Base-by-base conservation (phyloP, 2,329 filamentous ascomycete species). In the Penicillium thymicola region DNA sequence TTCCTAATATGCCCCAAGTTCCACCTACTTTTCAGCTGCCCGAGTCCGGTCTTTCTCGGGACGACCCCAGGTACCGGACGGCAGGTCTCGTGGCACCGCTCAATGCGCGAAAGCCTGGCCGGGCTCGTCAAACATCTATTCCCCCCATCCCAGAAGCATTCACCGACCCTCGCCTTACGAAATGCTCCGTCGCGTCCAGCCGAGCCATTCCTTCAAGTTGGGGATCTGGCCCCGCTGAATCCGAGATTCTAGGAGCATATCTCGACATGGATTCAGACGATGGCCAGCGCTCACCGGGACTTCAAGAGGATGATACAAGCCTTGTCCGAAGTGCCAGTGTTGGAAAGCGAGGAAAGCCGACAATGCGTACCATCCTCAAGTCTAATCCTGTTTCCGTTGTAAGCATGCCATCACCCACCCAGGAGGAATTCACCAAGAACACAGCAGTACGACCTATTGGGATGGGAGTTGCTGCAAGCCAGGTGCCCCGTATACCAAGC, bases 71-170 rank as follows among this genome's bases (percentile, higher is more conserved):
- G 49, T 67, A 65, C 51, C 69, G 66, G 54, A 58, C 59, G 16
- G 62, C 60, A 25, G 69, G 69, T 42, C 65, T 72, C 38, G 67
- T 68, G 43, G 71, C 70, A 10, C 71, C 68, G 16, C 55, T 68
- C 23, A 70, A 71, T 37, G 64, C 70, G 13, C 61, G 59, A 16
- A 60, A 52, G 67, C 69, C 54, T 65, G 68, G 58, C 87, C 88
- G 65, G 88, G 76, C 73, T 30, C 73, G 87, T 3, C 83, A 81
- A 61, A 89, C 87, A 0, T 87, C 81, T 58, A 87, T 92, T 27
- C 89, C 89, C 0, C 88, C 89, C 0, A 92, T 92, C 51, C 87
- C 86, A 0, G 89, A 92, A 70, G 89, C 92, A 68, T 83, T 81
- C 60, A 80, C 83, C 0, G 78, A 75, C 48, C 65, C 72, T 25